phyloP scores from a whole-genome alignment of 106 monocot species.

The Dioscorea alata region DNA sequence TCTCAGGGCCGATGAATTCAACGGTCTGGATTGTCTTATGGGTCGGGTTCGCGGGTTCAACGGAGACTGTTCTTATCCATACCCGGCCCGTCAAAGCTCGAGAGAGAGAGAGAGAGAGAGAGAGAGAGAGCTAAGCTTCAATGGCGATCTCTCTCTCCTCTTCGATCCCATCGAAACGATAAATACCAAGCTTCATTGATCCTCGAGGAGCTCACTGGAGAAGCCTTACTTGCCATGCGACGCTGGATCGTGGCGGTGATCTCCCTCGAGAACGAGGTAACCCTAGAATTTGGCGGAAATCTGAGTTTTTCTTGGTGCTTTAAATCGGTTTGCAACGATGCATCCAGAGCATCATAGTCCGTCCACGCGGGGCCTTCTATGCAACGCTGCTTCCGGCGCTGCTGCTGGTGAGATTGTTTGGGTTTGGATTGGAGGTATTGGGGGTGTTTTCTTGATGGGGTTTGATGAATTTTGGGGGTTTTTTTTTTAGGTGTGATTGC shows the following conservation, averaged over 20 bases:
- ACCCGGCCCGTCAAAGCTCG: too few relatives aligned
- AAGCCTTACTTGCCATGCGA: constrained; percentile 24
- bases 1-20: too few relatives aligned
- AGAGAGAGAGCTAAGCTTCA: too few relatives aligned
- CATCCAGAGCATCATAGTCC: constrained; percentile 6
- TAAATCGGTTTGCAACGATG: constrained; percentile 9
- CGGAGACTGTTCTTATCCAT: too few relatives aligned
- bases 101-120: too few relatives aligned
- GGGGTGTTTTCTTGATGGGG: not conserved
- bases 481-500: constrained; percentile 41
- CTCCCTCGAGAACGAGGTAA: constrained; percentile 17
- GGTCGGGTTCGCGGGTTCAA: too few relatives aligned
- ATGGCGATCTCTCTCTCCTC: not conserved
- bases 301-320: not conserved
- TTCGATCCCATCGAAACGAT: constrained; percentile 7
- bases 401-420: constrained; percentile 32
- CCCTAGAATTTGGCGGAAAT: constrained; percentile 4
- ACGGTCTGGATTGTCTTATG: too few relatives aligned
- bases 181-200: not conserved
- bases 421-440: not conserved
- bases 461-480: too few relatives aligned
- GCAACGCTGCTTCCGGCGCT: constrained; percentile 58
- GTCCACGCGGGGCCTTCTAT: constrained; percentile 35
- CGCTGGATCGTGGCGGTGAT: constrained; percentile 2
- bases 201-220: not conserved